Base-by-base conservation (phyloP, 2,329 filamentous ascomycete species). In the Sarocladiaceae sp. region DNA sequence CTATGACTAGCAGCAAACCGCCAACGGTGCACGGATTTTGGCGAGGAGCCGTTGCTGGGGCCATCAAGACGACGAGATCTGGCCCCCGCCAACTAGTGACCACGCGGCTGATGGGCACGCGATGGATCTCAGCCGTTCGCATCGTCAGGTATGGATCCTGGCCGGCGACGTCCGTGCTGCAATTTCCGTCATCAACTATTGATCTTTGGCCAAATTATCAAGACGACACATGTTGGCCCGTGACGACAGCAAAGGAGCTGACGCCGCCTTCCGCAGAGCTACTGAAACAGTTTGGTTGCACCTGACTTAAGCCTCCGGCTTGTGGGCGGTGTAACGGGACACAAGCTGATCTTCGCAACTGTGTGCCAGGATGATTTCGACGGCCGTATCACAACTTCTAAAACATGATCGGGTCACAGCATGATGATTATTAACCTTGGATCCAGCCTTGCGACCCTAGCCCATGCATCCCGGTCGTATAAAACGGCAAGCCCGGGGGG, bases 141-240 rank as follows among this genome's bases (percentile, higher is more conserved):
- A n/a, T n/a, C n/a, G n/a, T n/a, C n/a, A 41, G 4, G 24, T 15
- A 13, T 29, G 18, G 24, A 20, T 19, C 23, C 19, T 11, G 11
- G 9, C 12, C n/a, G 4, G 23, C 37, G 29, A 10, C 29, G 37
- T 20, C 37, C 37, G 37, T n/a, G 21, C 23, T 41, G 6, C 37
- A 41, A 41, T 41, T 29, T 41, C 37, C 37, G 18, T 18, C n/a
- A 24, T 15, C 18, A 11, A 29, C 37, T 41, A 41, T 41, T 19
- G 21, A 29, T 29, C n/a, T n/a, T n/a, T n/a, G n/a, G n/a, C n/a
- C n/a, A n/a, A n/a, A n/a, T n/a, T n/a, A n/a, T n/a, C n/a, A n/a
- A n/a, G n/a, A n/a, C n/a, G n/a, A n/a, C n/a, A n/a, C n/a, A n/a
- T n/a, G n/a, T n/a, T n/a, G n/a, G n/a, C n/a, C n/a, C n/a, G n/a